phyloP scores from a whole-genome alignment of 352 stramenopile species.

The Phytophthora fragariaefolia region DNA sequence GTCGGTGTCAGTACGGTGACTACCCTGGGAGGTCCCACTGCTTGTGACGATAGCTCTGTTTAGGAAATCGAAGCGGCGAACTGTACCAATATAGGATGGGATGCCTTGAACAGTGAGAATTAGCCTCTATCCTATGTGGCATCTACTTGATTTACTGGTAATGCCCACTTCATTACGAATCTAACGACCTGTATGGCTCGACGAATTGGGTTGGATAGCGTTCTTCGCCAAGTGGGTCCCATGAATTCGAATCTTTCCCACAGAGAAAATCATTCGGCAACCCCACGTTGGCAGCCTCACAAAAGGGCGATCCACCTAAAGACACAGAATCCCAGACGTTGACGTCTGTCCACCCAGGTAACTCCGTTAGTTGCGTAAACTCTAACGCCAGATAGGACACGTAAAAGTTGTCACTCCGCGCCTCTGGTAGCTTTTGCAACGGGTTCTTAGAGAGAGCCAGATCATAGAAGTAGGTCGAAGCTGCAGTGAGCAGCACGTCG shows the following conservation, averaged over 20 bases:
- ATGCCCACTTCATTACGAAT: background rate
- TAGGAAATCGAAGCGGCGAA: background rate
- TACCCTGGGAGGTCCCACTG: background rate
- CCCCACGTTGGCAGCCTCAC: background rate
- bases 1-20: background rate
- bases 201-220: conserved; percentile 26
- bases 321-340: conserved; percentile 13
- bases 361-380: conserved; percentile 25
- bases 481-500: conserved; percentile 17
- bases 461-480: conserved; percentile 26
- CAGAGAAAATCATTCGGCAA: conserved; percentile 2
- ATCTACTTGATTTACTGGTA: background rate
- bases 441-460: conserved; percentile 42
- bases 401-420: conserved; percentile 13
- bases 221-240: conserved; percentile 32
- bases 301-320: conserved; percentile 17
- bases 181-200: conserved; percentile 8
- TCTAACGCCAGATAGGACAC: conserved; percentile 45
- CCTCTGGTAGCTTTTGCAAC: conserved; percentile 29
- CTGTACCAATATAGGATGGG: background rate
- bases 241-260: conserved; percentile 1
- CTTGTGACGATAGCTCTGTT: background rate
- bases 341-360: conserved; percentile 41
- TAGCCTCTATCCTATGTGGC: background rate
- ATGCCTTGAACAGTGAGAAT: background rate